phyloP scores from a whole-genome alignment of 208 protist genomes.

The Crithidia brevicula region DNA sequence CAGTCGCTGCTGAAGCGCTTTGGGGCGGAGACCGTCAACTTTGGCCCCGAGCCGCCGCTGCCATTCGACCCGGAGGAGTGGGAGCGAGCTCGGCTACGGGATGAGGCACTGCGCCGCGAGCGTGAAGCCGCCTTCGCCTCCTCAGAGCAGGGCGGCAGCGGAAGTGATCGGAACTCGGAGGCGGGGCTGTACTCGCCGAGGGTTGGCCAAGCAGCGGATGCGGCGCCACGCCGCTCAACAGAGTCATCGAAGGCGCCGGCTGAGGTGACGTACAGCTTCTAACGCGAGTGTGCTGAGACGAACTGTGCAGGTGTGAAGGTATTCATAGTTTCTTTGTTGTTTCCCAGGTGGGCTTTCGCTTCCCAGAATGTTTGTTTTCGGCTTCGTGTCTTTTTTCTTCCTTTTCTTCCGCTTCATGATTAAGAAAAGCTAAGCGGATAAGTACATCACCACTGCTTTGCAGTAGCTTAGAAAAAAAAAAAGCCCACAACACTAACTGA shows the following conservation, averaged over 20 bases:
- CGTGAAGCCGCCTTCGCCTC: slow-evolving; percentile 26
- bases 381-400: too few relatives aligned
- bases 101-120: slow-evolving; percentile 19
- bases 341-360: too few relatives aligned
- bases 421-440: too few relatives aligned
- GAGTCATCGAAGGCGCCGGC: slow-evolving; percentile 11
- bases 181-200: neutral
- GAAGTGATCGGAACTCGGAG: neutral
- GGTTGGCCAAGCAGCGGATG: neutral
- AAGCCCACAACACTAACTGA: too few relatives aligned
- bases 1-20: slow-evolving; percentile 52
- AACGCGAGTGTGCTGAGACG: neutral
- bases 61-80: slow-evolving; percentile 48
- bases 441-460: too few relatives aligned
- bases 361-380: too few relatives aligned
- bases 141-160: neutral
- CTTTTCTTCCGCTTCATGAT: too few relatives aligned
- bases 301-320: neutral
- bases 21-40: slow-evolving; percentile 39
- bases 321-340: too few relatives aligned
- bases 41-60: slow-evolving; percentile 51
- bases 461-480: too few relatives aligned
- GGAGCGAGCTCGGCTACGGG: slow-evolving; percentile 26
- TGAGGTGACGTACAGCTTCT: slow-evolving; percentile 22
- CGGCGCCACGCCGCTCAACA: slow-evolving; percentile 3